A percentile compares a stretch with the other conserved stretches of the same genome.
Evolutionary conservation across 257 asterid species (phyloP).

Genomic region (Solanum sparsipilum): DNA sequence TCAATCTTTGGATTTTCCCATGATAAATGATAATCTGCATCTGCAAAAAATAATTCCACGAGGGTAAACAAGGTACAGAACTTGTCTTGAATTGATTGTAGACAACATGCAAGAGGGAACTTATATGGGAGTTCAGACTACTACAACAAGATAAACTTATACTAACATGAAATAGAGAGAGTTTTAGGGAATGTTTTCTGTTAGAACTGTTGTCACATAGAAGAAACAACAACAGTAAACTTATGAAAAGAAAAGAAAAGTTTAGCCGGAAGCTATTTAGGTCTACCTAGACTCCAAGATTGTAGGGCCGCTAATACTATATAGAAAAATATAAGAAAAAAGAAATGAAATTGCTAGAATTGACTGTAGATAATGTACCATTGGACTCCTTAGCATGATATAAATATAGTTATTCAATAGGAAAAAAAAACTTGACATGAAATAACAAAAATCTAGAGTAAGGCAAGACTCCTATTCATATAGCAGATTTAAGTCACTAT

Average conservation of each 20-base stretch:
- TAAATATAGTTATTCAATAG: not conserved
- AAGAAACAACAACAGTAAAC: not conserved
- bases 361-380: not conserved
- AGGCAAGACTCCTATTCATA: not conserved
- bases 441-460: not conserved
- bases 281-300: not conserved
- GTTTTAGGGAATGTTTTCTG: not conserved
- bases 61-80: not conserved
- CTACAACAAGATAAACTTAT: not conserved
- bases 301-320: not conserved
- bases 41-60: conserved; percentile 26
- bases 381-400: not conserved
- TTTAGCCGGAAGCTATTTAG: not conserved
- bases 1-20: conserved; percentile 65
- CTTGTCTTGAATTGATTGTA: not conserved
- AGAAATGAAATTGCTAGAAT: not conserved
- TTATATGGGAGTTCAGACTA: not conserved
- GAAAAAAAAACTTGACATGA: not conserved
- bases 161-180: not conserved
- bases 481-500: not conserved
- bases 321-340: not conserved
- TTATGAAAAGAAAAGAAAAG: not conserved
- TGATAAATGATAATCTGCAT: conserved; percentile 33
- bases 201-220: not conserved
- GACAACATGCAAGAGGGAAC: not conserved